Conservation (phyloP, 106 monocot species). For the Agapanthus africanus region DNA sequence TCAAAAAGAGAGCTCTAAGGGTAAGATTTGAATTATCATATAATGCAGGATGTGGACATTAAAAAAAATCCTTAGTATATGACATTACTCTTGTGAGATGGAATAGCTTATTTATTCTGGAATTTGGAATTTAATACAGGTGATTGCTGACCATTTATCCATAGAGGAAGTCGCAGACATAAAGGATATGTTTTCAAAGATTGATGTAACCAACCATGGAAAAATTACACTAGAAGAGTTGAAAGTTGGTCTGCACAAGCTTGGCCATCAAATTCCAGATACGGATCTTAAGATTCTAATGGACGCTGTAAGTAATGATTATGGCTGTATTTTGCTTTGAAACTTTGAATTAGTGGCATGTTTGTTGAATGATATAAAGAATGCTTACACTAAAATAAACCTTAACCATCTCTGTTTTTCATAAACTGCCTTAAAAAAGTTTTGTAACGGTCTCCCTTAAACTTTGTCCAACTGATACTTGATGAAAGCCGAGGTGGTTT, state of each 20-base stretch:
- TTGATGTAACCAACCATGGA: constrained; percentile 39
- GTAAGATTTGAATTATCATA: constrained; percentile 14
- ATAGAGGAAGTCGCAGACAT: constrained; percentile 54
- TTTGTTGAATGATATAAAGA: too few relatives aligned
- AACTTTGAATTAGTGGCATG: too few relatives aligned
- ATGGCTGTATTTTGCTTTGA: neutral
- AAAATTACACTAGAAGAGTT: constrained; percentile 42
- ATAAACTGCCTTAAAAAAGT: too few relatives aligned
- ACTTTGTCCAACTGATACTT: too few relatives aligned
- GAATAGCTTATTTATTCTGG: neutral
- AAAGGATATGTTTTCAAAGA: constrained; percentile 46
- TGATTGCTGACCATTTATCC: constrained; percentile 50
- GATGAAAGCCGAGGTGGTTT: too few relatives aligned
- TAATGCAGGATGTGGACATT: neutral
- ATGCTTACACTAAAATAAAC: too few relatives aligned
- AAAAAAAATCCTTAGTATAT: neutral
- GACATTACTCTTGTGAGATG: neutral
- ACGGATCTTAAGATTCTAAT: constrained; percentile 46
- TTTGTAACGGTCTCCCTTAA: too few relatives aligned
- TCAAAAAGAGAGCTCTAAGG: constrained; percentile 48
- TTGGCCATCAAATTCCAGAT: constrained; percentile 41
- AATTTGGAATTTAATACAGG: constrained; percentile 26
- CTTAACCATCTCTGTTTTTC: too few relatives aligned
- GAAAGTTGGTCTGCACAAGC: constrained; percentile 36
- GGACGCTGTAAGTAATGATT: constrained; percentile 58